Base-by-base conservation (phyloP, 148 eudicot species). In the Rhododendron williamsianum region DNA sequence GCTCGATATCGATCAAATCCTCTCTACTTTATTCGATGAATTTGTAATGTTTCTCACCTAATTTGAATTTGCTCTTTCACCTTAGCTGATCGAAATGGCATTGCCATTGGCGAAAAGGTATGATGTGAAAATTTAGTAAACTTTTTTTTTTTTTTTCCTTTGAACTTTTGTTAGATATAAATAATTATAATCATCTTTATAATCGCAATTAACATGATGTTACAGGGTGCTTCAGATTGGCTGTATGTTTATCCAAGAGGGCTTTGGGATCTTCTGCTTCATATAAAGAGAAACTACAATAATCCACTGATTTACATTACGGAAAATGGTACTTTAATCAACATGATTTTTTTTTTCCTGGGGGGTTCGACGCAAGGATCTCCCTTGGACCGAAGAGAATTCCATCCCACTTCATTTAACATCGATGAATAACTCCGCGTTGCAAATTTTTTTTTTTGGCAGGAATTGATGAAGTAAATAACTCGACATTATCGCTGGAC, bases 271-370 rank as follows among this genome's bases (percentile, higher is more conserved):
- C 11, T 79, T n/a, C 35, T 79, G 1, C 38, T 49, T 3, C 52
- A 49, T 7, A 79, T 25, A 78, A 78, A 79, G 81, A 49, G 21
- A 25, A 48, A 79, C 11, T 79, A 79, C 45, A 49, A 25, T 4
- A 79, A 79, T 49, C 81, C 81, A 25, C 54, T 46, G 25, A 49
- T 79, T n/a, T 79, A 79, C 81, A 38, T 76, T 7, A 76, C 79
- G 8, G 48, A 76, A 36, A 76, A 76, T 38, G 79, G 79, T 76
- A 41, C 56, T 51, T 13, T 51, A 51, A 51, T 19, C n/a, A 56
- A 3, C 63, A 16, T 56, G 58, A 52, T 52, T 15, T 52, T 48
- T 48, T 48, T 9, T 45, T 35, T 35, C 1, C 36, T 35, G 36
- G 46, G 6, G 12, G 51, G 51, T 2, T 9, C 51, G 7, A 48